Base-by-base conservation (phyloP, 2,329 filamentous ascomycete species). In the Diplodia seriata region DNA sequence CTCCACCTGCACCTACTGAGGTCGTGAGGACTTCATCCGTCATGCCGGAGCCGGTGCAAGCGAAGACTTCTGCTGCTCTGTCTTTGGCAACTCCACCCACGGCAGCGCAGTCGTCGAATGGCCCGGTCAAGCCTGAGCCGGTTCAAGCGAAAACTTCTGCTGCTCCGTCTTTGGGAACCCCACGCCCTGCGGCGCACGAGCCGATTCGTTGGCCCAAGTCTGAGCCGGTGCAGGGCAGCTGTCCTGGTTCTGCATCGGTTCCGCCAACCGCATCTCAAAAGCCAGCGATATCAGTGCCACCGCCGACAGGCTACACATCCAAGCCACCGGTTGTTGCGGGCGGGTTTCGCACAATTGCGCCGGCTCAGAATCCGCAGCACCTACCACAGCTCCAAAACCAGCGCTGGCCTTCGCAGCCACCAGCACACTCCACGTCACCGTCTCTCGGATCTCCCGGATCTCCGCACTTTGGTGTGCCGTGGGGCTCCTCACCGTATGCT, bases 401-500 rank as follows among this genome's bases (percentile, higher is more conserved):
- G 8, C 18, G 6, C n/a, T 47, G 43, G 43, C 9, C 43, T 20
- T 20, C 43, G n/a, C 43, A 20, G 7, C 15, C 40, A 7, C 40
- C n/a, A n/a, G 33, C 33, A 36, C 33, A 36, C 33, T 14, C 11
- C 36, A 11, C 14, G 7, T 20, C 43, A 23, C 20, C 33, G 33
- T 15, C 55, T n/a, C 14, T 36, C 14, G 14, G 36, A 31, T 47
- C 38, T 23, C 12, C 56, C 14, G 14, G 20, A 31, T 47, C 38
- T 23, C 12, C 56, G n/a, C 14, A 9, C 3, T 3, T 26, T 26
- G 38, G 33, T 18, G 11, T 29, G 9, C n/a, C 57, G 9, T 31
- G 29, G 18, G 18, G 26, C 47, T 4, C 9, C 18, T 15, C 57
- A 7, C 31, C 29, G 20, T 51, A 68, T 23, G 71, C 70, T 54